These are phyloP conservation scores for Trypethelium eluteriae DNA, from an alignment of 495 filamentous ascomycete genomes.

Conservation along the genomic window DNA sequence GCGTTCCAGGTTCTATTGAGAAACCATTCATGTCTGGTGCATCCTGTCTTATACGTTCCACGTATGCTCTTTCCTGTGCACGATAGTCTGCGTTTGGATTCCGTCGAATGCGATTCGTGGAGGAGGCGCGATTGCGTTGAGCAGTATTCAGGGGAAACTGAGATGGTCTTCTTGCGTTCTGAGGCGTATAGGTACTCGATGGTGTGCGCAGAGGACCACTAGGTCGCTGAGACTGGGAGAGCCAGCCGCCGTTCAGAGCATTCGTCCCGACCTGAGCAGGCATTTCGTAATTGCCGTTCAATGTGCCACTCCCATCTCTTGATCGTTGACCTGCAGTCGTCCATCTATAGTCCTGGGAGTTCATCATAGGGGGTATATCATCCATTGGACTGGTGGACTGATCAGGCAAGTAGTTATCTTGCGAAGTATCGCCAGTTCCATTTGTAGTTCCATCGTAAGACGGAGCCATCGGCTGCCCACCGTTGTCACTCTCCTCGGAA, in stretches of 20 bases:
- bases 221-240: conserved; percentile 6
- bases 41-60: conserved; percentile 65
- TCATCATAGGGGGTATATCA: background rate
- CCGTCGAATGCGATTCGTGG: conserved; percentile 41
- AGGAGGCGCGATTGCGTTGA: conserved; percentile 48
- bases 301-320: background rate
- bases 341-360: background rate
- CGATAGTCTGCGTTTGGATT: conserved; percentile 75
- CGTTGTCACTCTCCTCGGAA: conserved; percentile 2
- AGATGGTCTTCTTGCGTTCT: conserved; percentile 54
- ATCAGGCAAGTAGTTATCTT: background rate
- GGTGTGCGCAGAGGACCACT: conserved; percentile 44
- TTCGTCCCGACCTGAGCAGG: background rate
- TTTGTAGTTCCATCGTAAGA: background rate
- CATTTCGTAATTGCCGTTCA: conserved; percentile 1
- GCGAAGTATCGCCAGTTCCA: background rate
- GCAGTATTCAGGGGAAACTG: conserved; percentile 40
- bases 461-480: background rate
- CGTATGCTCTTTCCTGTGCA: conserved; percentile 76
- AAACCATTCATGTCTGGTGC: conserved; percentile 57
- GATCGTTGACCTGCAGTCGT: background rate
- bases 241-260: background rate
- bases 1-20: conserved; percentile 59
- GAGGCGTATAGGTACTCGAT: conserved; percentile 65
- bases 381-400: background rate